These are phyloP conservation scores for Colletotrichum spaethianum DNA, from an alignment of 2,329 filamentous ascomycete genomes.

Conservation along the genomic window DNA sequence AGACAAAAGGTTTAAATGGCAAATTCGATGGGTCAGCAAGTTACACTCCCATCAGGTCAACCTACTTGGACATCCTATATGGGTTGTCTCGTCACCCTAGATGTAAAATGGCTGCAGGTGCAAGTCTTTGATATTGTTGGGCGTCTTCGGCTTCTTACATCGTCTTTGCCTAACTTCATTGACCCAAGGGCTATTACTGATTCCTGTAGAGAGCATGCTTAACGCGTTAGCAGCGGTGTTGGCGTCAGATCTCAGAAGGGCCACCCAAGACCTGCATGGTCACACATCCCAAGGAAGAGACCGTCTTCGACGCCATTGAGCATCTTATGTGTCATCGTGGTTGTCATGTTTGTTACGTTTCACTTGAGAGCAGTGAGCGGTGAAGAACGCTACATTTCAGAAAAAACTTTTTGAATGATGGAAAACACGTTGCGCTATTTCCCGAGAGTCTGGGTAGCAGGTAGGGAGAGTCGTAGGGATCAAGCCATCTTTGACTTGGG, in stretches of 20 bases:
- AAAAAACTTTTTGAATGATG: not conserved
- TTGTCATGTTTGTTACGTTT: not conserved
- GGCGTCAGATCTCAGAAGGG: not conserved
- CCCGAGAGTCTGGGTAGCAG: not conserved
- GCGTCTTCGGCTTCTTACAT: not conserved
- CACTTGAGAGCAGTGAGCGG: not conserved
- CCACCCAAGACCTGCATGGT: not conserved
- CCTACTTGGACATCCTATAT: not conserved
- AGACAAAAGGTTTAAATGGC: not conserved
- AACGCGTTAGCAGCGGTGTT: not conserved
- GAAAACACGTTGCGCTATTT: not conserved
- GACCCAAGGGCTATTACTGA: not conserved
- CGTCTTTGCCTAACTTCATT: not conserved
- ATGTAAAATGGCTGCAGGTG: not conserved
- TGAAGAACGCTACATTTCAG: not conserved
- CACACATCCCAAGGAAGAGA: not conserved
- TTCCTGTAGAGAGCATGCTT: not conserved
- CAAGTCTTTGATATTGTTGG: not conserved
- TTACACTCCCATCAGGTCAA: not conserved
- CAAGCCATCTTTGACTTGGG: not conserved
- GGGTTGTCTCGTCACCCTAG: not conserved
- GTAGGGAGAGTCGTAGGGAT: not conserved
- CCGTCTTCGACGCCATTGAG: not conserved
- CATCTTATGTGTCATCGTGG: not conserved
- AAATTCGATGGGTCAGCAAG: not conserved